phyloP scores from a whole-genome alignment of 306 rosid species.

The Trichosanthes cucumerina region DNA sequence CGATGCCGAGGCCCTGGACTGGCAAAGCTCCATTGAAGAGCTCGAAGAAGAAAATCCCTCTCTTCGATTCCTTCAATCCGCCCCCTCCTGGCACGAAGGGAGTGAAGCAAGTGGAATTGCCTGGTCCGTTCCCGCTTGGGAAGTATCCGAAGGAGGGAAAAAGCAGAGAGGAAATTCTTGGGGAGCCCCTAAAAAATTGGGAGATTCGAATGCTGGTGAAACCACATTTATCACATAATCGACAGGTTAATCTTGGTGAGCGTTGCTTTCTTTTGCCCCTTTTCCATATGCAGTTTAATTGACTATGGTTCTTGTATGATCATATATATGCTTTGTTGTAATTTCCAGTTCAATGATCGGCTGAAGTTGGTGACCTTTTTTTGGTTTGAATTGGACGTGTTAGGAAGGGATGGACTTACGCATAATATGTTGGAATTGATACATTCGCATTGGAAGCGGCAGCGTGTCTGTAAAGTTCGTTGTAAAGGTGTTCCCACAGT shows the following conservation, averaged over 20 bases:
- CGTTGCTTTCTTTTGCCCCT: background rate
- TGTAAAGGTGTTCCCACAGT: constrained; percentile 97
- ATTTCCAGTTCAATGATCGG: constrained; percentile 3
- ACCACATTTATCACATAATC: constrained; percentile 46
- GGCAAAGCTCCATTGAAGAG: constrained; percentile 91
- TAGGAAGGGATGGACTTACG: constrained; percentile 93
- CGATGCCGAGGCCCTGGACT: constrained; percentile 96
- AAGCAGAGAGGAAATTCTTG: constrained; percentile 68
- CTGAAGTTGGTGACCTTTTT: constrained; percentile 14
- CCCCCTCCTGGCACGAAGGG: constrained; percentile 36
- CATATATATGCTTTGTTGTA: constrained; percentile 1
- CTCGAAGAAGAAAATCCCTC: constrained; percentile 62
- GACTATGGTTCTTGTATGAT: background rate
- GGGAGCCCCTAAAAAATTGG: constrained; percentile 74
- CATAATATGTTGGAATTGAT: constrained; percentile 96
- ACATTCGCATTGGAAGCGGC: constrained; percentile 87
- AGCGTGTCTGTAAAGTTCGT: constrained; percentile 65
- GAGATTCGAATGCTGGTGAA: constrained; percentile 63
- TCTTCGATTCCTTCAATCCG: constrained; percentile 57
- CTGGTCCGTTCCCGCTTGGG: constrained; percentile 48
- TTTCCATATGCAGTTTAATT: background rate
- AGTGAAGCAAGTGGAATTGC: constrained; percentile 60
- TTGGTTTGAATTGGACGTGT: constrained; percentile 20
- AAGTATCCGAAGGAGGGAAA: constrained; percentile 34
- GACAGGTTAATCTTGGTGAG: constrained; percentile 93